Base-by-base conservation (phyloP, 257 asterid species). In the Plectranthus barbatus region DNA sequence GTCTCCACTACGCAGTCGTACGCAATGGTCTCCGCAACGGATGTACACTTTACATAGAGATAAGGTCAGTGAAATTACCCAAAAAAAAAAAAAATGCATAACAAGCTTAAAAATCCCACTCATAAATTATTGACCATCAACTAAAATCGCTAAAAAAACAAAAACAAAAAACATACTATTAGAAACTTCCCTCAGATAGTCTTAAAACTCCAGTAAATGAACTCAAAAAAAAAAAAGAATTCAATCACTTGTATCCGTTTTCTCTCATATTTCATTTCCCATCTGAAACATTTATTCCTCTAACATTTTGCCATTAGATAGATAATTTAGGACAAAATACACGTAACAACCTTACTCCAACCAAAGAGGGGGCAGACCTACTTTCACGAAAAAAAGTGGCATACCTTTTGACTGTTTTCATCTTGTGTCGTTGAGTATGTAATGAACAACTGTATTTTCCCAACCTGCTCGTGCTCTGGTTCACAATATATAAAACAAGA, bases 401-500 rank as follows among this genome's bases (percentile, higher is more conserved):
- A 61, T 73, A 86, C 96, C 97, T 89, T 86, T 62, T 82, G 79
- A 66, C 73, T 81, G 73, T 67, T 83, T 68, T 89, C 97, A 56
- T 83, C 95, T 17, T 75, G 75, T 41, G 84, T 78, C 33, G 95
- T 82, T 33, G 95, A 85, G 70, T 92, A 92, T 62, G 76, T 85
- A 21, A 92, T 79, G 29, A 60, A 67, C 34, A 92, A 69, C 70
- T 92, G 99, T 42, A 86, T 45, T 84, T 87, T 89, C 66, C 99
- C 99, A 37, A 90, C 95, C 70, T 82, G 86, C 65, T 86, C 97
- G 58, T 92, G 99, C 77, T 85, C 96, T 53, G 97, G 96, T 71
- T 89, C 99, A 60, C 64, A 74, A 73, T 86, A 89, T 68, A 89
- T 76, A 39, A 80, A 77, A 80, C 95, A 92, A 66, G 95, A 72